A percentile compares a stretch with the other conserved stretches of the same genome.
phyloP scores from a whole-genome alignment of 192 early-diverging fungal species.

The Entomortierella lignicola region DNA sequence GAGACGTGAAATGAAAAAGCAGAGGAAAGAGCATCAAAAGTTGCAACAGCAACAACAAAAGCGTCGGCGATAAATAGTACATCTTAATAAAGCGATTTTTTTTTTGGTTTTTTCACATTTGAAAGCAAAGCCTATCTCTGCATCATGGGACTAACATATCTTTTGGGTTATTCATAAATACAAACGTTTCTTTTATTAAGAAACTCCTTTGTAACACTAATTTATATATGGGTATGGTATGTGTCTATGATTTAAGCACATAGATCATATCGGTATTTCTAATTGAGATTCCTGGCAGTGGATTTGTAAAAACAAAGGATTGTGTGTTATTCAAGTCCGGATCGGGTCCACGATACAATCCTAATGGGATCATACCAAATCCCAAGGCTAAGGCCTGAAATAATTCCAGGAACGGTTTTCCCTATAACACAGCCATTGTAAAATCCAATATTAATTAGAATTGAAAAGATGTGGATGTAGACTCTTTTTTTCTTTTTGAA shows the following conservation, averaged over 20 bases:
- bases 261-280: constrained; percentile 69
- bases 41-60: constrained; percentile 10
- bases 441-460: no score
- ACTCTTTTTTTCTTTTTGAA: no score
- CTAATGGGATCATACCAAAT: constrained; percentile 68
- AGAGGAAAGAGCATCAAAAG: background rate
- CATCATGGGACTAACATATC: no score
- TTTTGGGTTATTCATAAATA: no score
- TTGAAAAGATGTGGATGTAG: no score
- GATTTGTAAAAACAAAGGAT: constrained; percentile 79
- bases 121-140: no score
- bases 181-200: no score
- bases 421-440: no score
- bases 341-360: constrained; percentile 58
- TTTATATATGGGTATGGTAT: no score
- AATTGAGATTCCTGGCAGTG: constrained; percentile 65
- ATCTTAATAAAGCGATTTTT: no score
- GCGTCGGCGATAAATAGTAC: background rate
- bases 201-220: background rate
- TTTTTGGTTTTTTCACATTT: no score
- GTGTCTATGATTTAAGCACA: constrained; percentile 55
- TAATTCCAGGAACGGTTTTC: constrained; percentile 60
- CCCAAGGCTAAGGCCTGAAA: constrained; percentile 62
- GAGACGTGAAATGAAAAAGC: constrained; percentile 27
- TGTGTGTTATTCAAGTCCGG: constrained; percentile 64